A percentile compares a stretch with the other conserved stretches of the same genome.
phyloP scores from a whole-genome alignment of 306 rosid genomes.

The Boehmeria nivea region DNA sequence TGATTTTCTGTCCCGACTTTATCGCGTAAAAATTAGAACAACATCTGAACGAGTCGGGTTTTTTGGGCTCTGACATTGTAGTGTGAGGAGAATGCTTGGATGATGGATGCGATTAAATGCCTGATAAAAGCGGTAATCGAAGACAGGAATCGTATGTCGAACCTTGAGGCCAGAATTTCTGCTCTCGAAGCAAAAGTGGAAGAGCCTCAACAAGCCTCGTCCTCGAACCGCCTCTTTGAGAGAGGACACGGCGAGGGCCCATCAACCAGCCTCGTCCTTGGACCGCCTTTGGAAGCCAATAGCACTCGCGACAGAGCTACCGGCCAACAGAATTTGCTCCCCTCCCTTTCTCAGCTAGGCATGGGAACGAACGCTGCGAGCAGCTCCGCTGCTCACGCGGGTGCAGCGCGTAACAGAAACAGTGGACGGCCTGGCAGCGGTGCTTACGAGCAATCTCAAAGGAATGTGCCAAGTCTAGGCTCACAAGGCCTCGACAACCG shows the following conservation, averaged over 20 bases:
- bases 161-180: constrained; percentile 39
- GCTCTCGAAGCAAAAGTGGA: constrained; percentile 31
- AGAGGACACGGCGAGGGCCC: constrained; percentile 19
- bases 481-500: constrained; percentile 19
- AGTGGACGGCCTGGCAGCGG: constrained; percentile 20
- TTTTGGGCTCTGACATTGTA: constrained; percentile 27
- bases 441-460: constrained; percentile 13
- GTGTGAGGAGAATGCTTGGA: constrained; percentile 44
- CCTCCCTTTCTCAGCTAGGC: constrained; percentile 18
- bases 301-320: constrained; percentile 14
- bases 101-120: constrained; percentile 29
- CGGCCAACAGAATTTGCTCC: too few species aligned
- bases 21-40: too few species aligned
- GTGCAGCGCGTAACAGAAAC: constrained; percentile 13
- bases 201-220: too few species aligned
- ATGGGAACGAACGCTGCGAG: constrained; percentile 7
- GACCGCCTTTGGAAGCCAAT: constrained; percentile 13
- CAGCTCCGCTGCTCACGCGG: constrained; percentile 16
- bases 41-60: constrained; percentile 2
- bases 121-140: constrained; percentile 44
- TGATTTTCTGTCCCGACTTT: background rate
- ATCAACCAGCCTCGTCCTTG: constrained; percentile 4
- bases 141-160: constrained; percentile 33
- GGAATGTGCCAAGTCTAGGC: constrained; percentile 12
- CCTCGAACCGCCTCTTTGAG: too few species aligned